phyloP scores from a whole-genome alignment of 1,284 basidiomycete species.

The Leccinum subrobustum region DNA sequence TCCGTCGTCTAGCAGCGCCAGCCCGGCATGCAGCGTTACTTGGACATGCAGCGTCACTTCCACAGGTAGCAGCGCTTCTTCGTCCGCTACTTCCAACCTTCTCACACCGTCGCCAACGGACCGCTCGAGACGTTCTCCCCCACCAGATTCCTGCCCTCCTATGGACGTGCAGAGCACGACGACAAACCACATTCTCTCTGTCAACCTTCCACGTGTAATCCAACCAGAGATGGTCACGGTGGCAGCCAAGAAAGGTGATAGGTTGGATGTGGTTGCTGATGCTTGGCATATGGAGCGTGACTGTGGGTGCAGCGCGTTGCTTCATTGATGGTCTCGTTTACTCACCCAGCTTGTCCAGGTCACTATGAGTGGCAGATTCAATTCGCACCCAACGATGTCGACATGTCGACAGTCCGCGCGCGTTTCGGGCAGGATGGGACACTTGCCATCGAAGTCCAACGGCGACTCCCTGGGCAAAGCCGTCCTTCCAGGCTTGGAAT shows the following conservation, averaged over 20 bases:
- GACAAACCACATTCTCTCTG: constrained; percentile 35
- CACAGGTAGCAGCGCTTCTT: constrained; percentile 14
- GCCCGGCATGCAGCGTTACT: constrained; percentile 27
- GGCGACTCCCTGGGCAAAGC: constrained; percentile 24
- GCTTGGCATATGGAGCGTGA: constrained; percentile 56
- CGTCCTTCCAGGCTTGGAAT: constrained; percentile 26
- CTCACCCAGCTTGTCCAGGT: constrained; percentile 32
- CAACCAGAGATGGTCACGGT: constrained; percentile 58
- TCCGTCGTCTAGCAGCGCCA: constrained; percentile 18
- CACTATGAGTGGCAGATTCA: constrained; percentile 57
- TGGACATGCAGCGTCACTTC: constrained; percentile 24
- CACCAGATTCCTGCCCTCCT: constrained; percentile 38
- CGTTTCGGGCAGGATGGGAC: constrained; percentile 43
- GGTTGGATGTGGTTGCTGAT: constrained; percentile 51
- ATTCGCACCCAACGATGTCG: constrained; percentile 47
- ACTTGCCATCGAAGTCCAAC: constrained; percentile 44
- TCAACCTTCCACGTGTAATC: constrained; percentile 44
- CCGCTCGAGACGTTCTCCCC: constrained; percentile 37
- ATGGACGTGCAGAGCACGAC: constrained; percentile 40
- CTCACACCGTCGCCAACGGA: constrained; percentile 37
- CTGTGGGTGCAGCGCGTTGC: constrained; percentile 37
- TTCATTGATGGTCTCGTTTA: constrained; percentile 6
- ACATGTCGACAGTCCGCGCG: constrained; percentile 48
- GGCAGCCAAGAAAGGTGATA: constrained; percentile 51
- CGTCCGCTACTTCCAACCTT: constrained; percentile 13